Evolutionary conservation across 768 basidiomycete genomes (phyloP).

Genomic region (Boletellus sp.): DNA sequence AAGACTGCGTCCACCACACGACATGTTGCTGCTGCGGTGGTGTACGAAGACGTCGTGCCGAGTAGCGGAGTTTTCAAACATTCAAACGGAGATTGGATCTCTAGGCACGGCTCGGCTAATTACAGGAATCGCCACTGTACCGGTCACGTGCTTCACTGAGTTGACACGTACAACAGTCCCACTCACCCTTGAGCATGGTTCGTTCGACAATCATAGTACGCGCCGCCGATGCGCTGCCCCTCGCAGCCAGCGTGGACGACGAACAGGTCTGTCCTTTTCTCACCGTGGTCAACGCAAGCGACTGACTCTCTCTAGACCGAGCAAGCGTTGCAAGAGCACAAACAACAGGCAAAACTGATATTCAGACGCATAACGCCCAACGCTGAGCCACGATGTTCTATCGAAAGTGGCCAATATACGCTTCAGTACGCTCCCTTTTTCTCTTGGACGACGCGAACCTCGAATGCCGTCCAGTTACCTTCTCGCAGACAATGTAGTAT

Average conservation of each 20-base stretch:
- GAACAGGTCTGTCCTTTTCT: slow-evolving; percentile 64
- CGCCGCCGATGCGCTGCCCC: slow-evolving; percentile 81
- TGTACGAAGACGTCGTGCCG: too few relatives aligned
- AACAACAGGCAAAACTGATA: slow-evolving; percentile 96
- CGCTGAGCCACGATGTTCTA: slow-evolving; percentile 93
- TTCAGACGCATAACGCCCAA: slow-evolving; percentile 93
- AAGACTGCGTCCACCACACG: too few relatives aligned
- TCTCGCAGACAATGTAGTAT: slow-evolving; percentile 90
- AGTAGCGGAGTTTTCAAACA: too few relatives aligned
- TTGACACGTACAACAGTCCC: not conserved
- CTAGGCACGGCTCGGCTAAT: too few relatives aligned
- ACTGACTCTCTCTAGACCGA: slow-evolving; percentile 64
- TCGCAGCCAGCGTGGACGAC: slow-evolving; percentile 96
- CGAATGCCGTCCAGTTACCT: slow-evolving; percentile 66
- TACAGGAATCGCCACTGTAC: too few relatives aligned
- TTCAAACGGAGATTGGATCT: too few relatives aligned
- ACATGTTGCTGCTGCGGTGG: too few relatives aligned
- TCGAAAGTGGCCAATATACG: slow-evolving; percentile 94
- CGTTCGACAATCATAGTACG: slow-evolving; percentile 83
- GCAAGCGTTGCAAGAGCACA: slow-evolving; percentile 91
- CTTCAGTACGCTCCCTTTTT: slow-evolving; percentile 67
- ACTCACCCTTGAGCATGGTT: slow-evolving; percentile 53
- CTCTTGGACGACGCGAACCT: slow-evolving; percentile 1
- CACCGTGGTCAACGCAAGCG: not conserved
- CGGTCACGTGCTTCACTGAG: slow-evolving; percentile 10